These are phyloP conservation scores for Exophiala sp. DNA, from an alignment of 2,329 filamentous ascomycete genomes.

Conservation along the genomic window DNA sequence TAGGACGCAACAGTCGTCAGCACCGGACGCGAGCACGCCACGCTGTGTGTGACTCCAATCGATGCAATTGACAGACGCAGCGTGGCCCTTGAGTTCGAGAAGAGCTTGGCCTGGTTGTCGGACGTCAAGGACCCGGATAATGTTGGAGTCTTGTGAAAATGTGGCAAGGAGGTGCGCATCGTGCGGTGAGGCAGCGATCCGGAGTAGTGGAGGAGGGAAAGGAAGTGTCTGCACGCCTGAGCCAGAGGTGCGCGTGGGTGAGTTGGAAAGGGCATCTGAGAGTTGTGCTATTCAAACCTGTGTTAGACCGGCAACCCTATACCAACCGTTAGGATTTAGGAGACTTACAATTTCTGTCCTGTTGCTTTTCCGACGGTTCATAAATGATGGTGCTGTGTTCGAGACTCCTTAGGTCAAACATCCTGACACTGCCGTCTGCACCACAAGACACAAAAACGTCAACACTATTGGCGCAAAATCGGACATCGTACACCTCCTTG, in stretches of 20 bases:
- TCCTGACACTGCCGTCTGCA: conserved; percentile 92
- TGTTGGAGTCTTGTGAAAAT: conserved; percentile 85
- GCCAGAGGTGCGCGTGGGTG: conserved; percentile 21
- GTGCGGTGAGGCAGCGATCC: conserved; percentile 67
- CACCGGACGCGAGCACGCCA: conserved; percentile 84
- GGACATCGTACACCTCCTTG: conserved; percentile 95
- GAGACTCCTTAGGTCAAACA: conserved; percentile 94
- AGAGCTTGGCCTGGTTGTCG: conserved; percentile 93
- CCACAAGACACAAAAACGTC: conserved; percentile 98
- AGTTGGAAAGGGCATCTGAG: conserved; percentile 22
- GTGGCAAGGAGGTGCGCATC: conserved; percentile 95
- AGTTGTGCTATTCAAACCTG: conserved; percentile 16
- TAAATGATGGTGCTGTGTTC: conserved; percentile 99
- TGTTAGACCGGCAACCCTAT: conserved; percentile 3
- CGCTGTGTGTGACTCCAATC: conserved; percentile 89
- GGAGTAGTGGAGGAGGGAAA: conserved; percentile 60
- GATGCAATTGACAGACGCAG: conserved; percentile 78
- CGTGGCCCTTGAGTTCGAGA: conserved; percentile 84
- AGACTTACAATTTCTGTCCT: conserved; percentile 57
- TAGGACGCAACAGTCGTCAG: conserved; percentile 83
- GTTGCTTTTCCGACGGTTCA: conserved; percentile 82
- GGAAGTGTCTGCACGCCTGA: conserved; percentile 23
- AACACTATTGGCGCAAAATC: conserved; percentile 93
- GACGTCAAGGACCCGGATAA: conserved; percentile 92
- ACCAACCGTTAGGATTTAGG: conserved; percentile 51